These are phyloP conservation scores for Astrothelium subdiscretum DNA, from an alignment of 495 filamentous ascomycete genomes.

Conservation along the genomic window DNA sequence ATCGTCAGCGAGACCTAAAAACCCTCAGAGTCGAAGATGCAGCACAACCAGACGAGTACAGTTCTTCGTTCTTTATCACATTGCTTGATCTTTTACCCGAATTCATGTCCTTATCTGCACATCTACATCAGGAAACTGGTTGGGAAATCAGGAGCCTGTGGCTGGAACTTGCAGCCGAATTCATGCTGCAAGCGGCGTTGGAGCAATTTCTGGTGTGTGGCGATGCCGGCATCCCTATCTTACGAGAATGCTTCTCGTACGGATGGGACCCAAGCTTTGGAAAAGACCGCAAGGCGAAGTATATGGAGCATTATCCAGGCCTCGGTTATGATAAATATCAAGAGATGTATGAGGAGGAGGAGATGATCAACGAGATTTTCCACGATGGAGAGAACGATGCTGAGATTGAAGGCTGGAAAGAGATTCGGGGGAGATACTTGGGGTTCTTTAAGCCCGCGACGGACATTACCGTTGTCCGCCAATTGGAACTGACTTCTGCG, in stretches of 20 bases:
- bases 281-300: neutral
- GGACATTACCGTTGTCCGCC: neutral
- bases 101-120: conserved; percentile 39
- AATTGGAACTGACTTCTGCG: neutral
- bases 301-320: neutral
- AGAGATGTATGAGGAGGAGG: conserved; percentile 12
- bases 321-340: conserved; percentile 4
- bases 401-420: conserved; percentile 20
- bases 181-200: conserved; percentile 39
- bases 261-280: neutral
- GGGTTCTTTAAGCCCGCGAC: conserved; percentile 6
- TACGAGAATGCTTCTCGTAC: conserved; percentile 27
- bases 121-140: conserved; percentile 12
- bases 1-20: conserved; percentile 13
- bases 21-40: conserved; percentile 7
- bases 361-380: conserved; percentile 22
- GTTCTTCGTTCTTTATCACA: conserved; percentile 17
- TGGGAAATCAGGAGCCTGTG: conserved; percentile 24
- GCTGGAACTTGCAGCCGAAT: conserved; percentile 36
- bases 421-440: conserved; percentile 11
- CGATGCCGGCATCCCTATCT: conserved; percentile 14
- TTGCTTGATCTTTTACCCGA: conserved; percentile 33
- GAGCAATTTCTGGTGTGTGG: conserved; percentile 36
- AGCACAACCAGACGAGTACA: conserved; percentile 18
- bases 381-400: conserved; percentile 10